These are phyloP conservation scores for Fusarium pininemorale DNA, from an alignment of 2,329 filamentous ascomycete genomes.

Conservation along the genomic window DNA sequence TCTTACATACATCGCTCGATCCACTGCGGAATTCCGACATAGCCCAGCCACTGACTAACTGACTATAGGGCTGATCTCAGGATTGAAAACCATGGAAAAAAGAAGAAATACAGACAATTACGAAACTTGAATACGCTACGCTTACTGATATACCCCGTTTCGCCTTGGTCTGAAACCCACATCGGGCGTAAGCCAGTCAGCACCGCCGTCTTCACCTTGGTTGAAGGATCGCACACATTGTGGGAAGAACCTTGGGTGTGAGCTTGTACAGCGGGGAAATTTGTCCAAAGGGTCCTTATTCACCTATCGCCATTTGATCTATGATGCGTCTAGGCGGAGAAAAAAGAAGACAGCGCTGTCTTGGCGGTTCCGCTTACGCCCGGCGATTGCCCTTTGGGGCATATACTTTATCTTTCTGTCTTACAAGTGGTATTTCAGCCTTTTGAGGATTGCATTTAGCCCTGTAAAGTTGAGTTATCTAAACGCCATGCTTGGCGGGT, in stretches of 20 bases:
- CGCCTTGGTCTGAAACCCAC: neutral
- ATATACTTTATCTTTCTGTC: neutral
- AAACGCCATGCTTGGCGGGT: neutral
- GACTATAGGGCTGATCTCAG: slow-evolving; percentile 24
- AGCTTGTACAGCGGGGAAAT: neutral
- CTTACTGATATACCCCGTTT: slow-evolving; percentile 1
- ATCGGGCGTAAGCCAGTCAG: slow-evolving; percentile 26
- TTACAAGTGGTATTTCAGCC: slow-evolving; percentile 6
- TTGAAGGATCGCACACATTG: neutral
- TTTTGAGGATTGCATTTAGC: neutral
- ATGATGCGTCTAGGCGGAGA: slow-evolving; percentile 2
- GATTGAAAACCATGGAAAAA: neutral
- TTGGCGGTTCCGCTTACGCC: slow-evolving; percentile 11
- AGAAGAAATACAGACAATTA: neutral
- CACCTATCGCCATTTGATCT: neutral
- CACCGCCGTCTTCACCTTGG: neutral
- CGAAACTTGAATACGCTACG: neutral
- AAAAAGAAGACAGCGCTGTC: neutral
- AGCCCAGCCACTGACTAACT: slow-evolving; percentile 17
- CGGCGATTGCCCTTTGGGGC: slow-evolving; percentile 25
- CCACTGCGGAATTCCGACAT: neutral
- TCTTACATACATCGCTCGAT: slow-evolving; percentile 1
- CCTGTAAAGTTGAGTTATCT: neutral
- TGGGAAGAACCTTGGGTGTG: neutral
- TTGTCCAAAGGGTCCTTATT: neutral